A percentile compares a stretch with the other conserved stretches of the same genome.
Conservation (phyloP, 1,284 basidiomycete species). For the Acaromyces ingoldii region DNA sequence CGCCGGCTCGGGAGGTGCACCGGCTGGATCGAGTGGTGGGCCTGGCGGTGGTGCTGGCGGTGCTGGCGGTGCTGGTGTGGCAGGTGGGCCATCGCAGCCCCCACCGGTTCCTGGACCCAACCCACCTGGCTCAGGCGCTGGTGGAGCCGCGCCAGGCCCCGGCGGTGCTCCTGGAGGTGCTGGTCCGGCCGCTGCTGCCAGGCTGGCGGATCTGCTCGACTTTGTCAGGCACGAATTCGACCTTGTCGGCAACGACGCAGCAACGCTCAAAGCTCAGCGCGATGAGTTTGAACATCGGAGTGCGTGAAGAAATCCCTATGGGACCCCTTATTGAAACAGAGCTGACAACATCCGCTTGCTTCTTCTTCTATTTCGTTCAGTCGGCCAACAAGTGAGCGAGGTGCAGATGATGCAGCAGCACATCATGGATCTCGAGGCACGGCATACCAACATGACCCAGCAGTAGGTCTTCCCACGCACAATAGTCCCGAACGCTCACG, state of each 20-base stretch:
- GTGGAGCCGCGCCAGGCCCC: background rate
- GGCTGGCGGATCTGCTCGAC: constrained; percentile 76
- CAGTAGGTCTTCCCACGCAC: constrained; percentile 53
- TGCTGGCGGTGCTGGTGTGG: constrained; percentile 1
- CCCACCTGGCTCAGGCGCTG: background rate
- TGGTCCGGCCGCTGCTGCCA: constrained; percentile 5
- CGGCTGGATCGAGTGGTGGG: constrained; percentile 2
- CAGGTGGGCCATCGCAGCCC: too few species aligned
- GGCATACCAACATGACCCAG: constrained; percentile 66
- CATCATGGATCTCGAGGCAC: constrained; percentile 70
- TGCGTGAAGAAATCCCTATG: constrained; percentile 52
- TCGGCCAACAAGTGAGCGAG: constrained; percentile 67
- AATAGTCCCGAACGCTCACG: background rate
- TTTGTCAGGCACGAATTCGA: constrained; percentile 82
- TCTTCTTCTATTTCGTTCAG: constrained; percentile 54
- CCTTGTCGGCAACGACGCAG: constrained; percentile 65
- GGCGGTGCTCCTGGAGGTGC: constrained; percentile 1
- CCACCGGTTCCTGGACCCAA: too few species aligned
- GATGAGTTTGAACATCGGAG: constrained; percentile 87
- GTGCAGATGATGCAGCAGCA: constrained; percentile 67
- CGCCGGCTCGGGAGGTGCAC: background rate
- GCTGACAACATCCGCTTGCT: too few species aligned
- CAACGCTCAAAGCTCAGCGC: constrained; percentile 66
- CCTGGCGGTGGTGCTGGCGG: background rate
- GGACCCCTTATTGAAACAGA: background rate